phyloP scores from a whole-genome alignment of 2,329 filamentous ascomycete species.

The Aspergillus uvarum region DNA sequence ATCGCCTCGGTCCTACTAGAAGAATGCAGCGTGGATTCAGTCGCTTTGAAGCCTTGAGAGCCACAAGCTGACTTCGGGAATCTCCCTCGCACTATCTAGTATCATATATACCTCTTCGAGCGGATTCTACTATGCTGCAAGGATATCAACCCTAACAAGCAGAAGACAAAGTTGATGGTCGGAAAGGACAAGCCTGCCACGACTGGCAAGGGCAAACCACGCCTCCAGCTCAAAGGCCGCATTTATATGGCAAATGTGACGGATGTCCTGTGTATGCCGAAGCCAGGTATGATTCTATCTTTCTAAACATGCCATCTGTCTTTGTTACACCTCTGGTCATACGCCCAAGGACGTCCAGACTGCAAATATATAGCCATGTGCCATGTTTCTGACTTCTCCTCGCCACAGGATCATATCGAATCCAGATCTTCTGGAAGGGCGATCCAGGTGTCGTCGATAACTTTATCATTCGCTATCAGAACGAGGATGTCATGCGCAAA shows the following conservation, averaged over 20 bases:
- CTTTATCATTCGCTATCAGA: slow-evolving; percentile 89
- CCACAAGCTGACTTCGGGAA: slow-evolving; percentile 17
- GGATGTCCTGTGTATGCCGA: slow-evolving; percentile 82
- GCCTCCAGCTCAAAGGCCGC: slow-evolving; percentile 86
- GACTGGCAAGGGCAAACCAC: slow-evolving; percentile 71
- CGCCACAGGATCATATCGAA: slow-evolving; percentile 75
- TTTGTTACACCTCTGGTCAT: too few species aligned
- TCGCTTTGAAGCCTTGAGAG: background rate
- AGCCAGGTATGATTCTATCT: slow-evolving; percentile 64
- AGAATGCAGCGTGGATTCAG: too few species aligned
- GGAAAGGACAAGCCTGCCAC: slow-evolving; percentile 68
- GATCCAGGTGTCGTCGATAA: slow-evolving; percentile 94
- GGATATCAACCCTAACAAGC: slow-evolving; percentile 82
- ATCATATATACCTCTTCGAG: slow-evolving; percentile 97
- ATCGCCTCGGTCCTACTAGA: background rate
- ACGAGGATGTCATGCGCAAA: slow-evolving; percentile 89
- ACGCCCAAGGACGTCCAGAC: too few species aligned
- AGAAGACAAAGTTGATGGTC: slow-evolving; percentile 62
- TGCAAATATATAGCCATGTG: too few species aligned
- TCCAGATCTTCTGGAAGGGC: slow-evolving; percentile 98
- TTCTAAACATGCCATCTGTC: too few species aligned
- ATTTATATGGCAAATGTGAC: slow-evolving; percentile 99
- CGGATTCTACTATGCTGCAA: slow-evolving; percentile 96
- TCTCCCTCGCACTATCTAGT: slow-evolving; percentile 52
- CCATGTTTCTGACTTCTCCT: background rate